phyloP scores from a whole-genome alignment of 176 grass and related monocot genomes.

The Aegilops bicornis region DNA sequence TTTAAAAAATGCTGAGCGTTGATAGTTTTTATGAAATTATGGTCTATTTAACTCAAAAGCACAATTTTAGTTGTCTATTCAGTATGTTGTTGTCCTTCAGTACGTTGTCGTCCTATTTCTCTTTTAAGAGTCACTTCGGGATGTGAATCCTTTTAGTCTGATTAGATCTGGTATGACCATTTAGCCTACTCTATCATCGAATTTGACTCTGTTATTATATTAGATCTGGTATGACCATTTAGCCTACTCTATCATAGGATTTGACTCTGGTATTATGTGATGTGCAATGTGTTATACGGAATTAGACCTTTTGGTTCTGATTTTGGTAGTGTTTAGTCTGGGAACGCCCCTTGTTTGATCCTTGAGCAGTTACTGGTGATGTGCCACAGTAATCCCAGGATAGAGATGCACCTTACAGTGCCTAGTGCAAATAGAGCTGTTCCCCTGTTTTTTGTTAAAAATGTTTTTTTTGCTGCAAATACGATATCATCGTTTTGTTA shows the following conservation, averaged over 20 bases:
- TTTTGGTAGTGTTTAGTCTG: background rate
- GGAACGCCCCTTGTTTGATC: background rate
- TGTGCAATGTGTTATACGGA: background rate
- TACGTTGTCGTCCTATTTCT: background rate
- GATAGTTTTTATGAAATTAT: background rate
- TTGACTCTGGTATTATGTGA: background rate
- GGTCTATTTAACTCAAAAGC: background rate
- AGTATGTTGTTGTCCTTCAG: background rate
- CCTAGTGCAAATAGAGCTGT: background rate
- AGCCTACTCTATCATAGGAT: background rate
- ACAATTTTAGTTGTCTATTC: background rate
- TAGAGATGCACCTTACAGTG: background rate
- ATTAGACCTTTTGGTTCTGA: background rate
- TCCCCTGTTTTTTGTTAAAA: background rate
- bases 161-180: background rate
- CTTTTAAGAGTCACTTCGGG: background rate
- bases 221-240: background rate
- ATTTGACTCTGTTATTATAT: background rate
- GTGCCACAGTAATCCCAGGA: background rate
- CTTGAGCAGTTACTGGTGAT: background rate
- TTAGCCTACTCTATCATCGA: background rate
- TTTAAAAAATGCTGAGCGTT: background rate
- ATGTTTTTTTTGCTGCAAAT: background rate
- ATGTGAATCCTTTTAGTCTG: background rate
- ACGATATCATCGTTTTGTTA: background rate